Base-by-base conservation (phyloP, 192 early-diverging fungal species). In the Coemansia sp. region DNA sequence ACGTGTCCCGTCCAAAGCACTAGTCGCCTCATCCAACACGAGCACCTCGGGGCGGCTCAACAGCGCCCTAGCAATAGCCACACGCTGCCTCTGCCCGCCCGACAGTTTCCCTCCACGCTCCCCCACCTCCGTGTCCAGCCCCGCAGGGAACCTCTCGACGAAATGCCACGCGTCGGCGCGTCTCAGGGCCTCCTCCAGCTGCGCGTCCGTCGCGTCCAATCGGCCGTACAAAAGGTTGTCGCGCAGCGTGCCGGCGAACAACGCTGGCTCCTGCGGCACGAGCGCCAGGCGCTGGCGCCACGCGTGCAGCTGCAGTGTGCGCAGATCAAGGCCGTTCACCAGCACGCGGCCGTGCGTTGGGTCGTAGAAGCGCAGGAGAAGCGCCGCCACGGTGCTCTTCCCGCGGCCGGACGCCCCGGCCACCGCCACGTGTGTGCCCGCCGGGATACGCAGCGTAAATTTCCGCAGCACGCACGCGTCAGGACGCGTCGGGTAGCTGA, bases 91-190 rank as follows among this genome's bases (percentile, higher is more conserved):
- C 67, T 88, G 83, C 27, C 87, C 86, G 53, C 82, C 82, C 14
- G 83, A 84, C 24, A 88, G 73, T 18, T 72, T 73, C 50, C 78
- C 74, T 22, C 82, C 82, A 47, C 90, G 88, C 59, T 94, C 93
- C 7, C 91, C 91, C 59, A 99, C 86, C 69, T 96, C 92, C 15
- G 96, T 98, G 30, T 84, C 76, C 73, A 97, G 91, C 17, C 92
- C 90, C 30, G 68, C 63, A 15, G 91, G 89, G 40, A 91, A 79
- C n/a, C 80, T 67, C 59, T 78, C 65, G 57, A 92, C 86, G 69
- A 92, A 92, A n/a, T 82, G 71, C 65, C 67, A 73, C 3, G 78
- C 78, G 14, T 78, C 65, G 19, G 78, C 68, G 56, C 43, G 53
- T 27, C 54, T 37, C 54, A 78, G 39, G 0, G 80, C 92, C 13